Evolutionary conservation across 2,329 filamentous ascomycete species (phyloP).

Genomic region (Albophoma yamanashiensis): DNA sequence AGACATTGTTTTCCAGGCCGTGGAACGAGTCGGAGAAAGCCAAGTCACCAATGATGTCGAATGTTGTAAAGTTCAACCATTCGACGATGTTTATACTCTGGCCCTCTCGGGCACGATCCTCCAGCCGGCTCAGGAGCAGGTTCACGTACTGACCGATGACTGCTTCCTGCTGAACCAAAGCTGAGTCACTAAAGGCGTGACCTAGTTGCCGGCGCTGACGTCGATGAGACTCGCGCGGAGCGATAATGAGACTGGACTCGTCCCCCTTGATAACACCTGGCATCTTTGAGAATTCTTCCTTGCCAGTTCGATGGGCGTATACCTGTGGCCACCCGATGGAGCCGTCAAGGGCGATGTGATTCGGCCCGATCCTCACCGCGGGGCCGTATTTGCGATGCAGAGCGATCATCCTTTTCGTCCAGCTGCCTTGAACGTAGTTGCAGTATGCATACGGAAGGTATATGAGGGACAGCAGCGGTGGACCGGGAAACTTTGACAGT

Average conservation of each 20-base stretch:
- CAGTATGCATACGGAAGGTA: slow-evolving; percentile 9
- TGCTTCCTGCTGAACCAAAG: slow-evolving; percentile 18
- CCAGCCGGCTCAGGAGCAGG: slow-evolving; percentile 11
- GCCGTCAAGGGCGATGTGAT: slow-evolving; percentile 24
- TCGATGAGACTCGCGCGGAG: slow-evolving; percentile 8
- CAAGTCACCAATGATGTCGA: slow-evolving; percentile 30
- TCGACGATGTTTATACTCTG: slow-evolving; percentile 14
- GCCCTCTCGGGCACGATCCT: slow-evolving; percentile 5
- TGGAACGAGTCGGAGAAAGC: slow-evolving; percentile 31
- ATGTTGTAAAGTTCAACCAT: slow-evolving; percentile 26
- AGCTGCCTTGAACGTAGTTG: slow-evolving; percentile 8
- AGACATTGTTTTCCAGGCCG: slow-evolving; percentile 17
- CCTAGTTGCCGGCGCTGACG: slow-evolving; percentile 13
- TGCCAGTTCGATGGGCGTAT: slow-evolving; percentile 12
- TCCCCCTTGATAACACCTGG: slow-evolving; percentile 2
- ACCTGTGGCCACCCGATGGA: slow-evolving; percentile 22
- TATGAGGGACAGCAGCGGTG: slow-evolving; percentile 10
- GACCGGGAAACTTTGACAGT: slow-evolving; percentile 17
- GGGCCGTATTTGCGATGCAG: slow-evolving; percentile 18
- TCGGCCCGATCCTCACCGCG: slow-evolving; percentile 29
- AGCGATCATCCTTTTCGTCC: slow-evolving; percentile 7
- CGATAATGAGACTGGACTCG: slow-evolving; percentile 6
- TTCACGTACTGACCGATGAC: slow-evolving; percentile 16
- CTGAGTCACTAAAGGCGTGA: slow-evolving; percentile 18
- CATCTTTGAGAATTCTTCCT: slow-evolving; percentile 8